phyloP scores from a whole-genome alignment of 257 asterid genomes.

The Capsicum baccatum region DNA sequence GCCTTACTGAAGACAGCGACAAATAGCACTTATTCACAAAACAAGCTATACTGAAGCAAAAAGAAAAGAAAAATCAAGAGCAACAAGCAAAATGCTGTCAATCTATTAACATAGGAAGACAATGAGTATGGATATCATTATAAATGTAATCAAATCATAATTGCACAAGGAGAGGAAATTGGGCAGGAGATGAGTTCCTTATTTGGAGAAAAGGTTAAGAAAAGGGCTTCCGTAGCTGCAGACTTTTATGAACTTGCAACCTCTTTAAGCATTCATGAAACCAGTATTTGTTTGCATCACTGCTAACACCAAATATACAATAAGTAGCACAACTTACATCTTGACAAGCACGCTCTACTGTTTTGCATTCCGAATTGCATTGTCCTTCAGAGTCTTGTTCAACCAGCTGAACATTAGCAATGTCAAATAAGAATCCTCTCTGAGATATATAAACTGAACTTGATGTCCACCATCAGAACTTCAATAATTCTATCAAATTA shows the following conservation, averaged over 20 bases:
- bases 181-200: background rate
- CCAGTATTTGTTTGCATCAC: background rate
- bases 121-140: background rate
- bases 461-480: slow-evolving; percentile 53
- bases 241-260: background rate
- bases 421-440: slow-evolving; percentile 38
- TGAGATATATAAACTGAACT: background rate
- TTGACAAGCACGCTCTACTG: slow-evolving; percentile 97
- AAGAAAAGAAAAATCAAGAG: background rate
- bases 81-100: background rate
- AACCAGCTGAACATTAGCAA: slow-evolving; percentile 66
- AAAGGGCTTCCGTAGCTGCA: background rate
- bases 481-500: background rate
- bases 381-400: slow-evolving; percentile 97
- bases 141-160: background rate
- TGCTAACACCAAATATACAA: background rate
- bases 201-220: background rate
- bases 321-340: slow-evolving; percentile 59
- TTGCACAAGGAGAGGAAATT: slow-evolving; percentile 21
- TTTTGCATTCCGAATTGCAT: slow-evolving; percentile 89
- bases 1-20: slow-evolving; percentile 15
- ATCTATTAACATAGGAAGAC: background rate
- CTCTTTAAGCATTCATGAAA: background rate
- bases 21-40: background rate
- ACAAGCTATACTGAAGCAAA: slow-evolving; percentile 2